A percentile compares a stretch with the other conserved stretches of the same genome.
phyloP scores from a whole-genome alignment of 208 protist genomes.

The Kentomonas sorsogonicus region DNA sequence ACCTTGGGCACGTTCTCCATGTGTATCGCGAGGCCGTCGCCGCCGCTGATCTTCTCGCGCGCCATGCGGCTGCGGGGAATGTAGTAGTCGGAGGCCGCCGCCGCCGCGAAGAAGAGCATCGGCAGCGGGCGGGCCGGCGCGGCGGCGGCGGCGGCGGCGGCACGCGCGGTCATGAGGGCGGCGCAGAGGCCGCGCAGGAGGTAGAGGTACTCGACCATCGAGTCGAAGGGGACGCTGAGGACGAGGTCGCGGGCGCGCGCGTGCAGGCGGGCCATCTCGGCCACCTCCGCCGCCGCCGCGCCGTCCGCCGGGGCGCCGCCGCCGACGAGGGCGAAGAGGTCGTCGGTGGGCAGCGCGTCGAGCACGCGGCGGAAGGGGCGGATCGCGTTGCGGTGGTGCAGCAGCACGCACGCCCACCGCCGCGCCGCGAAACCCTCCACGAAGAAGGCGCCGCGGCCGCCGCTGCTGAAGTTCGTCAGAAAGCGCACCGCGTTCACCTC shows the following conservation, averaged over 20 bases:
- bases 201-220: constrained; percentile 77
- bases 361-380: constrained; percentile 57
- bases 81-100: constrained; percentile 84
- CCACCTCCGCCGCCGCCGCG: constrained; percentile 11
- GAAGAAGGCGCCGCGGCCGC: constrained; percentile 64
- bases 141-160: no score
- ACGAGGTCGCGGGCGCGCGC: constrained; percentile 28
- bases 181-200: constrained; percentile 40
- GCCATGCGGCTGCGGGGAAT: constrained; percentile 50
- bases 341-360: constrained; percentile 32
- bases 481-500: constrained; percentile 84
- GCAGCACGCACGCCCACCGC: constrained; percentile 67
- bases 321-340: constrained; percentile 32
- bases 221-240: constrained; percentile 57
- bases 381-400: constrained; percentile 47
- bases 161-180: no score
- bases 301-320: neutral
- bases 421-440: constrained; percentile 55
- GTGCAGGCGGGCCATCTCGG: constrained; percentile 24
- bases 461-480: constrained; percentile 82
- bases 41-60: constrained; percentile 73
- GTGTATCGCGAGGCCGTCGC: constrained; percentile 52
- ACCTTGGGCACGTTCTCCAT: constrained; percentile 72
- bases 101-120: constrained; percentile 68
- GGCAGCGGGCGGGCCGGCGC: constrained; percentile 15